Base-by-base conservation (phyloP, 345 rosid genomes). In the Aquilaria sinensis region DNA sequence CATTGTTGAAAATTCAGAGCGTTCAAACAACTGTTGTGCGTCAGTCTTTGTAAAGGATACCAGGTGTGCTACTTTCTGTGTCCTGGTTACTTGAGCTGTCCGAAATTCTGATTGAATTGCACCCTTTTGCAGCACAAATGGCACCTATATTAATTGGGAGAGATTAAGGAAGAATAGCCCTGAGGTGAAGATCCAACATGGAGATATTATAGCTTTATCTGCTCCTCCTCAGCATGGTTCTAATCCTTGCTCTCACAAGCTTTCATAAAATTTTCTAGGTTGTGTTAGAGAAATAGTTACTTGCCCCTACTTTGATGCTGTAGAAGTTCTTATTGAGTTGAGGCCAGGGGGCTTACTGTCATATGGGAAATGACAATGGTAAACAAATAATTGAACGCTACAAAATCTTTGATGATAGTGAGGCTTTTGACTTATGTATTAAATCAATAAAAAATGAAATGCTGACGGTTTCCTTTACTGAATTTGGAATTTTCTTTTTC, bases 141-240 rank as follows among this genome's bases (percentile, higher is more conserved):
- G 99, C 53, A 90, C 97, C 1, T 90, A 62, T 74, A 75, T 85
- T 62, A 94, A 90, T 23, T 90, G 97, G 96, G 83, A 78, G 73
- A 88, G 68, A 79, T 58, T 94, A 81, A 75, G 54, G 64, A 94
- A 86, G 84, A 82, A 76, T 49, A 66, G 80, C 29, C 80, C 88
- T 50, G 93, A 80, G 77, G 70, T 56, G 31, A 78, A 84, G 57
- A 70, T 94, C 65, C 78, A 66, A 51, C 97, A 90, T 56, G 99
- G 99, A 56, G 96, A 88, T 79, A 85, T 90, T 66, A 72, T 94
- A 63, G 83, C 99, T n/a, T 75, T 94, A 34, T 82, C 86, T 66
- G 83, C 85, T 71, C 79, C 89, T 73, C 99, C 99, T 46, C 83
- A 94, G 37, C 87, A 81, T 71, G 97, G 99, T 94, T 6, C 29